Evolutionary conservation across 2,329 filamentous ascomycete genomes (phyloP), one percentile per base, ranked within the genome.

Genomic region (Madurella mycetomatis): DNA sequence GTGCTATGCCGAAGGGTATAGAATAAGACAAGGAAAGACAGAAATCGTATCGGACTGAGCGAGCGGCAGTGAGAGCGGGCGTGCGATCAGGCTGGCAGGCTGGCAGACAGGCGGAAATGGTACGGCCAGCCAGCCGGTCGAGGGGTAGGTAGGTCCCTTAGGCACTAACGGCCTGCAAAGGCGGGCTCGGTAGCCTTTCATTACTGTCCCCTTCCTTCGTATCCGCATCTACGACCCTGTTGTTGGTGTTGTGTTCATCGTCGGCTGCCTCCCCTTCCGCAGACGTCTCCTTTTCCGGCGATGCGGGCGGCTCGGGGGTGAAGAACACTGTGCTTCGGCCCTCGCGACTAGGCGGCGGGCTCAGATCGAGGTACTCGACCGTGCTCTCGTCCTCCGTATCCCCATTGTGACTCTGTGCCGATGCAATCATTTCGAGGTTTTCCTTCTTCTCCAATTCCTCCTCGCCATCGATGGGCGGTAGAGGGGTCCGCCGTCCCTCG

Each of bases 401-500:
- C 25, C 56, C 51, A 12, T 46, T 53, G 16, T 30, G 17, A 9
- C 34, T 56, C 19, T 53, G 57, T 11, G 32, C 32, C 55, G 15
- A 15, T 3, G n/a, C 25, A 25, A 25, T 25, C 25, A 7, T 3
- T 7, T 25, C 25, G 25, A 25, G 4, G 25, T 7, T 25, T 25
- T 7, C 25, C 7, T 25, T 25, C 13, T 11, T 19, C 17, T 56
- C 58, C 37, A 11, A 40, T 15, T 64, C 65, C 32, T 65, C 67
- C 47, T 74, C 72, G 30, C 65, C 72, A 46, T 78, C 77, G 37
- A 80, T 75, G 0, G 75, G 77, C 9, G 80, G 77, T 16, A 84
- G 68, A 1, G 82, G 81, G 15, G 81, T 81, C 51, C 76, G 73
- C 25, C 76, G 72, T 1, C 80, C 82, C 15, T 85, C 83, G 0